Evolutionary conservation across 2,329 filamentous ascomycete species (phyloP).

Genomic region (Aspergillus eucalypticola): DNA sequence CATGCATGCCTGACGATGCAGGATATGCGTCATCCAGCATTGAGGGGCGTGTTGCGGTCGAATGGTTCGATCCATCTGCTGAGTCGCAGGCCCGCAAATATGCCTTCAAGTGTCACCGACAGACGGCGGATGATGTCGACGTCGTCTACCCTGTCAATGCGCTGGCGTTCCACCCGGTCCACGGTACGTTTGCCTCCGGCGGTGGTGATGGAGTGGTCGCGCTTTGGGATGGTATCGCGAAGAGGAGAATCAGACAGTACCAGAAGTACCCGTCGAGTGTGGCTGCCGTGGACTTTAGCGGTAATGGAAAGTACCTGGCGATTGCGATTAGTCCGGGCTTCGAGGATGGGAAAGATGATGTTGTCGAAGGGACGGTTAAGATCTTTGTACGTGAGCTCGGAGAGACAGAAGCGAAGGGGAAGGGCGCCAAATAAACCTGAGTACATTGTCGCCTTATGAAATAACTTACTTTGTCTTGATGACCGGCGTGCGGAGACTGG

Average conservation of each 20-base stretch:
- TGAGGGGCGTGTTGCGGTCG: constrained; percentile 91
- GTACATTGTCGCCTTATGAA: constrained; percentile 11
- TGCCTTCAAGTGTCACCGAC: constrained; percentile 97
- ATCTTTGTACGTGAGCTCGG: constrained; percentile 81
- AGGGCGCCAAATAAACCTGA: constrained; percentile 63
- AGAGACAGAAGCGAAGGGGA: constrained; percentile 85
- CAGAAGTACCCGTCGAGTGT: constrained; percentile 79
- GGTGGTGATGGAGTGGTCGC: constrained; percentile 91
- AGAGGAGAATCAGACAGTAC: constrained; percentile 86
- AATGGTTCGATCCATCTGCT: constrained; percentile 91
- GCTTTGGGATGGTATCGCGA: constrained; percentile 87
- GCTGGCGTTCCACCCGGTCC: constrained; percentile 78
- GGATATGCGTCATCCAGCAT: constrained; percentile 92
- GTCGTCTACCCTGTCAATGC: constrained; percentile 91
- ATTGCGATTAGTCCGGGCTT: constrained; percentile 83
- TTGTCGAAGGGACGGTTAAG: constrained; percentile 69
- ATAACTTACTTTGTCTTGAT: constrained; percentile 8
- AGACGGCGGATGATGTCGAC: constrained; percentile 68
- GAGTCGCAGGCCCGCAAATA: constrained; percentile 93
- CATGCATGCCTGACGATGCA: constrained; percentile 94
- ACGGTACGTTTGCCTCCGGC: constrained; percentile 83
- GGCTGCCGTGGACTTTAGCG: constrained; percentile 73
- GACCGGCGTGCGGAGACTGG: constrained; percentile 13
- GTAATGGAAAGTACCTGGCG: constrained; percentile 74
- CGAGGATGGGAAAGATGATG: constrained; percentile 80